phyloP scores from a whole-genome alignment of 2,329 filamentous ascomycete genomes.

The Ceratocystis alfenasii region DNA sequence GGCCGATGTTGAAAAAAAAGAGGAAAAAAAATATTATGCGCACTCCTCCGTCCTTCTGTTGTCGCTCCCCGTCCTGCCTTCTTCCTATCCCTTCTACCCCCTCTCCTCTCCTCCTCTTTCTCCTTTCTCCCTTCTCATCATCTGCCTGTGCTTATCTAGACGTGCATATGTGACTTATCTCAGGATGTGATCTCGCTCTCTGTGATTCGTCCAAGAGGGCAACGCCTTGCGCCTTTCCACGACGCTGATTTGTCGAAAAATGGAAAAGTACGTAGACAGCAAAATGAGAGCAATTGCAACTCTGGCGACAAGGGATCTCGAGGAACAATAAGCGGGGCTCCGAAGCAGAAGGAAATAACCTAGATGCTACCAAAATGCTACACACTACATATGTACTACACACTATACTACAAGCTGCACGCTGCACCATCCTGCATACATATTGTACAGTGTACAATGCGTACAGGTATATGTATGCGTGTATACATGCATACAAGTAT shows the following conservation, averaged over 20 bases:
- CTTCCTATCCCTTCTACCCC: neutral
- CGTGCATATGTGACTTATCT: constrained; percentile 3
- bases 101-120: neutral
- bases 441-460: neutral
- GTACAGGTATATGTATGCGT: neutral
- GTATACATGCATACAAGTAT: neutral
- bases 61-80: neutral
- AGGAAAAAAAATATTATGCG: neutral
- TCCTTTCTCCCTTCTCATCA: neutral
- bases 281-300: constrained; percentile 5
- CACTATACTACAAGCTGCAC: neutral
- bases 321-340: constrained; percentile 11
- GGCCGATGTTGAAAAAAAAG: neutral
- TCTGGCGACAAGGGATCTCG: neutral
- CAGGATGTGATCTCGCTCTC: neutral
- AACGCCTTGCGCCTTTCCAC: neutral
- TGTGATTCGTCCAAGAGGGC: neutral
- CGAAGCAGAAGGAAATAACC: constrained; percentile 3
- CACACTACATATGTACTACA: neutral
- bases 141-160: neutral
- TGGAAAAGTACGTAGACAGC: neutral
- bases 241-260: constrained; percentile 1
- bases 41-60: neutral
- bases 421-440: neutral
- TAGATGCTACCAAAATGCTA: neutral